Base-by-base conservation (phyloP, 2,329 filamentous ascomycete genomes). In the Stagonosporopsis tanaceti region DNA sequence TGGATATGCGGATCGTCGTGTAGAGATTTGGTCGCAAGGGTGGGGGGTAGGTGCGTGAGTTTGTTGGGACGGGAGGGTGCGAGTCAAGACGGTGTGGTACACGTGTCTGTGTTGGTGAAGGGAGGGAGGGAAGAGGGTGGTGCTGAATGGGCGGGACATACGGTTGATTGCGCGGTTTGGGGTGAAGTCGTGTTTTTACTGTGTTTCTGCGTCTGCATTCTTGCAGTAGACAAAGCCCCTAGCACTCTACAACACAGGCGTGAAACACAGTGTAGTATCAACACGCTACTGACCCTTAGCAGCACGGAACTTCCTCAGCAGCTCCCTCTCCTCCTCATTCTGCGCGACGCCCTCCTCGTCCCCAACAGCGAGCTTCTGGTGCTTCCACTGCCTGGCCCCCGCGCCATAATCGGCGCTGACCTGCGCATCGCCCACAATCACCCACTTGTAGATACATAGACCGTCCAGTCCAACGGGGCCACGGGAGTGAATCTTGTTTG, bases 381-480 rank as follows among this genome's bases (percentile, higher is more conserved):
- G 87, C 73, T 83, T 85, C 77, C 81, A 89, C 60, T 71, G 73
- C 73, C 78, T 84, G 17, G 82, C 83, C 2, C 82, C 83, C 24
- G 77, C 75, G 2, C 83, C 84, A 73, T 97, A 98, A 52, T 87
- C 87, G 0, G 85, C 85, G 22, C 91, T 92, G n/a, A 88, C 83
- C 65, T 99, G 95, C 9, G 93, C 95, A 57, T 86, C 81, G 0
- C 94, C 95, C 35, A 90, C 83, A 62, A 99, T 84, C 77, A 95
- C 87, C 82, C 97, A 99, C 82, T 97, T 97, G 80, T 99, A 97
- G 61, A 98, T 98, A 74, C 92, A 97, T 75, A 99, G 78, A 0
- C 95, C 95, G 72, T 98, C 95, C 50, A 99, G 80, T 1, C 95
- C 95, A 6, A 99, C 95, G 0, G 95, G 95, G 0, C 95, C 95